A percentile compares a stretch with the other conserved stretches of the same genome.
phyloP scores from a whole-genome alignment of 768 basidiomycete species.

The Lactifluus subvellereus region DNA sequence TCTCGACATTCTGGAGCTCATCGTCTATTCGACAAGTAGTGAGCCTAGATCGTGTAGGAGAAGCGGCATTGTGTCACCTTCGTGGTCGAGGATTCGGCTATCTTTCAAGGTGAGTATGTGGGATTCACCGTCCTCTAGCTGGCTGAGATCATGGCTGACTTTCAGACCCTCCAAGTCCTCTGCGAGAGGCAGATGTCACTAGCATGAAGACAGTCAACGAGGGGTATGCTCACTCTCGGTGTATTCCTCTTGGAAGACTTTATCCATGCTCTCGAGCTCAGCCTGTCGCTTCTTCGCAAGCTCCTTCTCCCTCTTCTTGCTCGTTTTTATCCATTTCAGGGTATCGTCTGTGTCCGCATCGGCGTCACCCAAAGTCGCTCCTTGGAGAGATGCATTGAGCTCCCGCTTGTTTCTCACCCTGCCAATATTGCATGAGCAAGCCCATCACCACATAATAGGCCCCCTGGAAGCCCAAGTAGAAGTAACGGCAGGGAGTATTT shows the following conservation, averaged over 20 bases:
- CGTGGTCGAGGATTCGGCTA: conserved; percentile 88
- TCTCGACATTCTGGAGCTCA: conserved; percentile 91
- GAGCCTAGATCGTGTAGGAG: conserved; percentile 7
- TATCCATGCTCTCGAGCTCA: conserved; percentile 83
- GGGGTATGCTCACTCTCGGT: conserved; percentile 67
- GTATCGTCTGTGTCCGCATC: conserved; percentile 74
- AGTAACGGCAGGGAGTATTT: conserved; percentile 24
- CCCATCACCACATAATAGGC: conserved; percentile 36
- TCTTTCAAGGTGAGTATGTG: conserved; percentile 97
- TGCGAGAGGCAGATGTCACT: conserved; percentile 31
- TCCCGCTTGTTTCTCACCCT: conserved; percentile 94
- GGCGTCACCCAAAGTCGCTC: conserved; percentile 85
- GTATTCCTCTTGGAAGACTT: conserved; percentile 69
- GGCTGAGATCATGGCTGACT: conserved; percentile 92
- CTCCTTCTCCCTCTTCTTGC: conserved; percentile 88
- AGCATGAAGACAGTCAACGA: neutral
- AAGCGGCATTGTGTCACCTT: conserved; percentile 47
- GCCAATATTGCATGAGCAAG: conserved; percentile 35
- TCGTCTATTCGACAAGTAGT: conserved; percentile 59
- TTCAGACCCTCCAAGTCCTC: conserved; percentile 91
- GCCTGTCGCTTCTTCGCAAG: conserved; percentile 75
- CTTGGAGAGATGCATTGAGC: conserved; percentile 87
- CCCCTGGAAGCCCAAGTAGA: conserved; percentile 33
- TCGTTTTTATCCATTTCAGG: conserved; percentile 85
- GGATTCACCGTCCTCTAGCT: conserved; percentile 88